These are phyloP conservation scores for Candida boleticola DNA, from an alignment of 805 yeast species.

Conservation along the genomic window DNA sequence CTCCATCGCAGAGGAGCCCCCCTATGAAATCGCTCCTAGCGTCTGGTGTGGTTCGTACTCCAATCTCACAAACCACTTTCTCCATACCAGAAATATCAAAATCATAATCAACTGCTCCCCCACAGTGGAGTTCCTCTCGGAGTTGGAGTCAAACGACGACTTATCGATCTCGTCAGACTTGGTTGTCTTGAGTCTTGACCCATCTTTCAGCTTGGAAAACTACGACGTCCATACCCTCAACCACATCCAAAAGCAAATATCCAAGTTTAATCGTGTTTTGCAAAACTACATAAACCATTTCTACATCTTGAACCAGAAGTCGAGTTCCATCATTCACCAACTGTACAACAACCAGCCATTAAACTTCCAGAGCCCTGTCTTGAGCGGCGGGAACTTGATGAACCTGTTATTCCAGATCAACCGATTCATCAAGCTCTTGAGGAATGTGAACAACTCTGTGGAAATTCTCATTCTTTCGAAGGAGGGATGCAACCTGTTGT, in stretches of 20 bases:
- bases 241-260: slow-evolving; percentile 23
- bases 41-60: slow-evolving; percentile 26
- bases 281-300: slow-evolving; percentile 38
- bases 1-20: slow-evolving; percentile 3
- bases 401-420: slow-evolving; percentile 35
- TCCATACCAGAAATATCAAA: slow-evolving; percentile 27
- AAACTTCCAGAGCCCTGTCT: slow-evolving; percentile 29
- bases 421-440: slow-evolving; percentile 33
- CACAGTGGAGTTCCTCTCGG: slow-evolving; percentile 28
- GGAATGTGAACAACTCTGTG: slow-evolving; percentile 27
- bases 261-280: slow-evolving; percentile 30
- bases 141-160: slow-evolving; percentile 15
- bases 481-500: slow-evolving; percentile 21
- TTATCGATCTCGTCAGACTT: slow-evolving; percentile 34
- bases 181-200: slow-evolving; percentile 37
- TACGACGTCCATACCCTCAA: slow-evolving; percentile 6
- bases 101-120: slow-evolving; percentile 39
- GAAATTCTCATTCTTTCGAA: slow-evolving; percentile 35
- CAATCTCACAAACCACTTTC: slow-evolving; percentile 12
- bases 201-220: slow-evolving; percentile 21
- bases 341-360: slow-evolving; percentile 24
- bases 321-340: slow-evolving; percentile 26
- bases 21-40: slow-evolving; percentile 25
- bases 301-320: slow-evolving; percentile 30
- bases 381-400: slow-evolving; percentile 34